phyloP scores from a whole-genome alignment of 768 basidiomycete genomes.

The Infundibulicybe gibba region DNA sequence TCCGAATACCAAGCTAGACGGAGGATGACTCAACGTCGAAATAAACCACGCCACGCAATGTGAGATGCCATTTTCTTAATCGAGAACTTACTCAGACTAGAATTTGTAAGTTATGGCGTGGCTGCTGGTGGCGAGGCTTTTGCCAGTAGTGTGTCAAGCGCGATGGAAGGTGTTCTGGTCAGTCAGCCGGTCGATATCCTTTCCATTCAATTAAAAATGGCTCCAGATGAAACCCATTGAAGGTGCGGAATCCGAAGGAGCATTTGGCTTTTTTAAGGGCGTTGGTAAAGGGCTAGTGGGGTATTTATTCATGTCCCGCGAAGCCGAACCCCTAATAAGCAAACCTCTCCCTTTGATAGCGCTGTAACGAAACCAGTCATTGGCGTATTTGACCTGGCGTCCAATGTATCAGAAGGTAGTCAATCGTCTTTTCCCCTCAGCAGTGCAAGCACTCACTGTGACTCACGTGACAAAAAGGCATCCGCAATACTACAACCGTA shows the following conservation, averaged over 20 bases:
- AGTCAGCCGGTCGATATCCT: constrained; percentile 2
- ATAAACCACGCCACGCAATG: constrained; percentile 96
- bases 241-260: constrained; percentile 92
- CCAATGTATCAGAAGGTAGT: constrained; percentile 88
- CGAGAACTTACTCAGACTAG: background rate
- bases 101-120: constrained; percentile 76
- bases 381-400: constrained; percentile 93
- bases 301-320: constrained; percentile 30
- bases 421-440: background rate
- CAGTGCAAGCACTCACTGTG: background rate
- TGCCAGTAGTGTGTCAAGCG: constrained; percentile 91
- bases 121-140: constrained; percentile 92
- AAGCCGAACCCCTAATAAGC: background rate
- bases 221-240: constrained; percentile 92
- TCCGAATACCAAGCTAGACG: constrained; percentile 91
- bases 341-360: constrained; percentile 36
- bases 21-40: constrained; percentile 84
- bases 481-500: constrained; percentile 97
- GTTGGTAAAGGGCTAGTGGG: constrained; percentile 96
- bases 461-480: constrained; percentile 45
- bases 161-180: constrained; percentile 93
- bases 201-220: background rate
- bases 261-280: constrained; percentile 96
- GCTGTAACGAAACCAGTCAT: constrained; percentile 96
- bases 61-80: constrained; percentile 29